Conservation (phyloP, 805 yeast species). For the Lipomyces kockii region DNA sequence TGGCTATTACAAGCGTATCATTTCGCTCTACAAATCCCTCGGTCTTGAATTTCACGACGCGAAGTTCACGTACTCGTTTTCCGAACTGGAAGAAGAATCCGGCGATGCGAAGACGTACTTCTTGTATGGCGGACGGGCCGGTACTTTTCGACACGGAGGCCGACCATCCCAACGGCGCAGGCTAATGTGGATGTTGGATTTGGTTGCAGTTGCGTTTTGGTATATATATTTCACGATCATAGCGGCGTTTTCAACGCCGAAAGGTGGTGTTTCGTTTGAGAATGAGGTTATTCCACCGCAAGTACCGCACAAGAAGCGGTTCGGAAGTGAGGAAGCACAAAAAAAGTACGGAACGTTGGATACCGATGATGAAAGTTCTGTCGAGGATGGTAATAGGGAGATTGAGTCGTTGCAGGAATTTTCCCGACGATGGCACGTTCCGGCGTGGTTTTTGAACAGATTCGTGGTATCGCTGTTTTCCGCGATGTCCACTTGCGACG, state of each 20-base stretch:
- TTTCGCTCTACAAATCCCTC: conserved; percentile 22
- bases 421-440: conserved; percentile 20
- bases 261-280: conserved; percentile 23
- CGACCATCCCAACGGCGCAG: conserved; percentile 10
- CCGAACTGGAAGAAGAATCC: conserved; percentile 14
- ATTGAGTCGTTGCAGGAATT: conserved; percentile 28
- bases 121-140: conserved; percentile 30
- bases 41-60: conserved; percentile 32
- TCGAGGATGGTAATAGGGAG: not conserved
- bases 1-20: conserved; percentile 29
- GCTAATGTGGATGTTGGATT: not conserved
- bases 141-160: conserved; percentile 21
- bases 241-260: conserved; percentile 15
- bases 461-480: conserved; percentile 27
- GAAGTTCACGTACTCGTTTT: conserved; percentile 31
- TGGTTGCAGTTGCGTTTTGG: conserved; percentile 15
- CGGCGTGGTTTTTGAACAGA: conserved; percentile 23
- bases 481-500: conserved; percentile 29
- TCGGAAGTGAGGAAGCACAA: not conserved
- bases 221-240: conserved; percentile 28
- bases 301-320: conserved; percentile 4
- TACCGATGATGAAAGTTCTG: conserved; percentile 17
- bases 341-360: not conserved
- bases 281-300: conserved; percentile 18
- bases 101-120: conserved; percentile 21